These are phyloP conservation scores for Rhexocercosporidium sp. DNA, from an alignment of 2,329 filamentous ascomycete species.

Conservation along the genomic window DNA sequence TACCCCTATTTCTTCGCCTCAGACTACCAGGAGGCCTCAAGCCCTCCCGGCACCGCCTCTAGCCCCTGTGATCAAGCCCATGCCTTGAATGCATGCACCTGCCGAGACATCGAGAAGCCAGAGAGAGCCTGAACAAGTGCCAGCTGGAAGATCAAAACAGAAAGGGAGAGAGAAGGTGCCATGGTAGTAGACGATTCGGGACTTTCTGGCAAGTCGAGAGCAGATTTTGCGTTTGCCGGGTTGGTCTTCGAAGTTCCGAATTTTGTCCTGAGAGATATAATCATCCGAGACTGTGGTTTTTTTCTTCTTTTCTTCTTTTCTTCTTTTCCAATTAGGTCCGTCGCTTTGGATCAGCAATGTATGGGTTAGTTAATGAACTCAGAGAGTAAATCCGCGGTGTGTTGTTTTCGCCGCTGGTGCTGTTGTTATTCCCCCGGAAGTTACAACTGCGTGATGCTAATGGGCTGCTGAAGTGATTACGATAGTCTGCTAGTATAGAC, in stretches of 20 bases:
- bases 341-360: too few species aligned
- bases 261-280: not conserved
- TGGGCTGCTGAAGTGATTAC: too few species aligned
- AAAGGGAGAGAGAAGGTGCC: not conserved
- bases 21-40: not conserved
- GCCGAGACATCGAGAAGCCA: not conserved
- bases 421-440: too few species aligned
- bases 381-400: too few species aligned
- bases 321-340: too few species aligned
- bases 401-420: too few species aligned
- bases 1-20: not conserved
- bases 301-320: too few species aligned
- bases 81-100: not conserved
- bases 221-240: not conserved
- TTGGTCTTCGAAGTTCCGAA: not conserved
- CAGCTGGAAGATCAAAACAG: not conserved
- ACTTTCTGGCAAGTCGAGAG: not conserved
- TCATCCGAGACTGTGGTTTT: too few species aligned
- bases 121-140: not conserved
- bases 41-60: not conserved
- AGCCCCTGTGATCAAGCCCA: not conserved
- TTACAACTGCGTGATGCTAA: too few species aligned
- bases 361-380: too few species aligned
- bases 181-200: not conserved
- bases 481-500: too few species aligned